Conservation (phyloP, 2,329 filamentous ascomycete genomes). For the Pseudocercospora ulei region DNA sequence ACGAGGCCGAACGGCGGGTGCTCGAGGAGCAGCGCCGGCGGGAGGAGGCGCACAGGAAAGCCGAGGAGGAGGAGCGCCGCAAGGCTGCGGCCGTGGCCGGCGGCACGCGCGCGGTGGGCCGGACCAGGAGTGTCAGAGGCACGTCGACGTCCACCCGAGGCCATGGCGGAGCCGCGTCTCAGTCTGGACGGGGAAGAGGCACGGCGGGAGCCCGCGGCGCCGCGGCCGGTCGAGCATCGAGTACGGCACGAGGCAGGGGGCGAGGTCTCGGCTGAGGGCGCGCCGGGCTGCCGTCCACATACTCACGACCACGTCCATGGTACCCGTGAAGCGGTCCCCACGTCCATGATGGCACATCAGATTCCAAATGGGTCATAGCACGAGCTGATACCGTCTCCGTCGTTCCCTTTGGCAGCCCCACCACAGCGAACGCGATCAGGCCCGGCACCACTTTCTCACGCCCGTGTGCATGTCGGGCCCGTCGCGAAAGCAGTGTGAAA, state of each 20-base stretch:
- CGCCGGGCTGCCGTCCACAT: neutral
- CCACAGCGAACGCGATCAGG: too few species aligned
- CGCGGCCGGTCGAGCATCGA: constrained; percentile 36
- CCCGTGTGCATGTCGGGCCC: too few species aligned
- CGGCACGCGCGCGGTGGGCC: constrained; percentile 31
- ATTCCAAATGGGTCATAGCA: too few species aligned
- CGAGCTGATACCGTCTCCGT: too few species aligned
- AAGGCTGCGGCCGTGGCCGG: constrained; percentile 45
- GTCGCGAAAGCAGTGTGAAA: too few species aligned
- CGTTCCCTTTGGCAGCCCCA: too few species aligned
- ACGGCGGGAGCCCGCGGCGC: constrained; percentile 37
- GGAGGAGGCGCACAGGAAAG: constrained; percentile 49
- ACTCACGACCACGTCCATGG: neutral
- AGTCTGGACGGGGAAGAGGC: constrained; percentile 47
- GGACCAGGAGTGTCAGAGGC: constrained; percentile 29
- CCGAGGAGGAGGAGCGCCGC: constrained; percentile 46
- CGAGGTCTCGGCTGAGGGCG: constrained; percentile 27
- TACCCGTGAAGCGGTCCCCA: too few species aligned
- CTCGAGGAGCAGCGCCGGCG: constrained; percentile 68
- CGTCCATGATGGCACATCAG: too few species aligned
- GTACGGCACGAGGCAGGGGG: constrained; percentile 32
- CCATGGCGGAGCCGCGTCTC: constrained; percentile 39
- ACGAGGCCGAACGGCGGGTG: constrained; percentile 65
- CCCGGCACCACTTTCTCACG: too few species aligned
- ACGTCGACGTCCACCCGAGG: constrained; percentile 31